Evolutionary conservation across 1,284 basidiomycete genomes (phyloP).

Genomic region (Malassezia restricta): DNA sequence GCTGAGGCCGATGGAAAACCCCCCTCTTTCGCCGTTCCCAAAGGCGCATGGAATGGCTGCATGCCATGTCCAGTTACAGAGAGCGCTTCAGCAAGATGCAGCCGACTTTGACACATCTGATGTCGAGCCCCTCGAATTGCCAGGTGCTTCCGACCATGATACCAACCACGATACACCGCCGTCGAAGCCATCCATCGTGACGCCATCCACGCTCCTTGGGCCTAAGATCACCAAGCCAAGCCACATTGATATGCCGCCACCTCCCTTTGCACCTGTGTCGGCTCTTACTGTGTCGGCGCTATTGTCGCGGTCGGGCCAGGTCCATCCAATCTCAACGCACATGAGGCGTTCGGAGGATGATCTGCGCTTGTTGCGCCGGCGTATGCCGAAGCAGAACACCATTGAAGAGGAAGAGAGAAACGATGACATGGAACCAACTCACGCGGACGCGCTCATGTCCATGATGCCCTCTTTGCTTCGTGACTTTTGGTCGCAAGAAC

Average conservation of each 20-base stretch:
- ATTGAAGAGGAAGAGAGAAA: not conserved
- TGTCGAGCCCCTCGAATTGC: conserved; percentile 3
- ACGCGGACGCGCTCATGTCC: not conserved
- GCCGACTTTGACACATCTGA: not conserved
- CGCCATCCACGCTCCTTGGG: too few relatives aligned
- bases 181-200: too few relatives aligned
- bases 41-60: too few relatives aligned
- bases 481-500: not conserved
- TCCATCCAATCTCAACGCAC: conserved; percentile 1
- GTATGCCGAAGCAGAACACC: not conserved
- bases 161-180: too few relatives aligned
- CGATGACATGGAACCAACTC: not conserved
- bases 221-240: too few relatives aligned
- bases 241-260: not conserved
- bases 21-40: too few relatives aligned
- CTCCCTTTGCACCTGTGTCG: not conserved
- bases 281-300: conserved; percentile 7
- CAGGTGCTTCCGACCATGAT: not conserved
- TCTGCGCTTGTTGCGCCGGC: not conserved
- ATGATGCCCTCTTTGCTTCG: not conserved
- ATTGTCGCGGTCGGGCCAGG: conserved; percentile 5
- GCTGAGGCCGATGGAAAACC: too few relatives aligned
- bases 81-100: not conserved
- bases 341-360: not conserved
- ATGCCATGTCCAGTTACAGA: not conserved